Evolutionary conservation across 306 rosid genomes (phyloP), one percentile per base, ranked within the genome.

Genomic region (Astragalus glycyphyllos): DNA sequence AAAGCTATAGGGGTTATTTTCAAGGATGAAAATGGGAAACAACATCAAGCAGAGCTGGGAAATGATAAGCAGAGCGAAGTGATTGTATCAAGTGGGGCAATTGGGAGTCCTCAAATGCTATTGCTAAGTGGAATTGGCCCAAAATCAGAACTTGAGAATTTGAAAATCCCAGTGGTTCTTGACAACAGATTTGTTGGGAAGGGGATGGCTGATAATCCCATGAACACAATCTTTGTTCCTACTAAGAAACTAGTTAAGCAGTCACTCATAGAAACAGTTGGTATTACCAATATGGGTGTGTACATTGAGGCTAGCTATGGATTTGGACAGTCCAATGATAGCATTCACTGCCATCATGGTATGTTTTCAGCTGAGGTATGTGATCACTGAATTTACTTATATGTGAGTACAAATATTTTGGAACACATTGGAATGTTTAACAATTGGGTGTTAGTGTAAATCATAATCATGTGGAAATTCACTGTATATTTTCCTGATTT

Each of bases 221-320:
- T 94, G 98, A 94, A 94, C 75, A 58, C 98, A 4, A 53, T 94
- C 11, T 94, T 86, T 65, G 87, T 90, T 66, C 98, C 98, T 58
- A 68, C 84, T 41, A 81, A 66, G 1, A 86, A 75, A 34, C 79
- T 83, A 15, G 77, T 87, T 47, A 0, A 58, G 37, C 96, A 88
- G 68, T 83, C 98, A 9, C 83, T 94, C 31, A 94, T 94, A 12
- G 82, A 94, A 77, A 86, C 89, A 26, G 98, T 94, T 15, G 98
- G 98, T 13, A 94, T 94, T 58, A 90, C 98, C 26, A 87, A 89
- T 38, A 41, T 60, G 77, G 97, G 98, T 58, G 97, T 90, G 4
- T 94, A 86, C 75, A 84, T 94, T 80, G 98, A 94, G 73, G 89
- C 91, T 17, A 90, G 97, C 87, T 83, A 96, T 67, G 98, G 98